Base-by-base conservation (phyloP, 345 rosid genomes). In the Sonneratia caseolaris region DNA sequence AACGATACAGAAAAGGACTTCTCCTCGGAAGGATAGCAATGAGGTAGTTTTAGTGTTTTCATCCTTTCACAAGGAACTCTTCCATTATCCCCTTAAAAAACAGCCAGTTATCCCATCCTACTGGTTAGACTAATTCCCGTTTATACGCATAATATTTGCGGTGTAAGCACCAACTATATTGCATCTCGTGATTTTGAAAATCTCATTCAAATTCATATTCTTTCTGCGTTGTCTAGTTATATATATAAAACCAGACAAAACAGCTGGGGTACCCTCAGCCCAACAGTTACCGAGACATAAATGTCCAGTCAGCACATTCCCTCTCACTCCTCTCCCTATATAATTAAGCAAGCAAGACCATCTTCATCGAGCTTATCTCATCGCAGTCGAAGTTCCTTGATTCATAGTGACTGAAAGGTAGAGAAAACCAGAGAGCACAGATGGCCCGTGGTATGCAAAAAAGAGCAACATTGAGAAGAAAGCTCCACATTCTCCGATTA, bases 401-500 rank as follows among this genome's bases (percentile, higher is more conserved):
- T 22, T 1, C 38, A 62, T 35, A 32, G 45, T 42, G 10, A 42
- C 45, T 1, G 45, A 42, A 14, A 32, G 14, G 3, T 3, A 62
- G 37, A 13, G 27, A 27, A 4, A 62, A 38, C 27, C 14, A 47
- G 51, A 47, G 49, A 47, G 51, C 7, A 53, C 22, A 27, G 5
- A 62, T 62, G 66, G 66, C 38, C 66, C 66, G 38, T 13, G 19
- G 32, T 19, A 62, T 62, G 66, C 66, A 27, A 27, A 62, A 35
- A 62, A 62, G 66, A 27, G 37, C 38, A 12, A 32, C 16, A 9
- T 14, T 24, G 32, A 16, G 80, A 66, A 80, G 81, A 69, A 88
- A 82, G 84, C 78, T 82, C 86, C 86, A 75, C 51, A 76, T 79
- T 80, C 80, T 84, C 51, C 80, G 76, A 80, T 73, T 75, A 59